Evolutionary conservation across 225 moss, liverwort and hornwort species (phyloP), one percentile per base, ranked within the genome.

Genomic region (Marchantia polymorpha): DNA sequence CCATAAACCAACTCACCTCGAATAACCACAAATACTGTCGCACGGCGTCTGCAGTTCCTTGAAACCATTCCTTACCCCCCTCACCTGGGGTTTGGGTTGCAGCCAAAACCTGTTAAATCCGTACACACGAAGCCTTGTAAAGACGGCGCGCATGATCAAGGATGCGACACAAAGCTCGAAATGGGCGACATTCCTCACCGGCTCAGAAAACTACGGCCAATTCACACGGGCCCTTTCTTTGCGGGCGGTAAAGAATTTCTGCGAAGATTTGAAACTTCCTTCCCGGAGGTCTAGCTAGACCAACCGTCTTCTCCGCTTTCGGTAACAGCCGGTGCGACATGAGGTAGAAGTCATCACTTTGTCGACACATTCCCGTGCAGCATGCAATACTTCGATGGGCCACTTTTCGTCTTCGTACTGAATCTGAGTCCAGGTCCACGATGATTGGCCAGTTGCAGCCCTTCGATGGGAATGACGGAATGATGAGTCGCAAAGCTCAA

Each of bases 1-100:
- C 58, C 58, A 0, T 0, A 76, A 17, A 8, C n/a, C 7, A 30
- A 69, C 84, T 63, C 30, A 89, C 89, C 83, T 90, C 94, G 76
- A 95, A 89, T 75, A 95, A 82, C 94, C 94, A 95, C 19, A 95
- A 76, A 78, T 93, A 93, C 82, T 95, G 94, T 4, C 93, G 85
- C 52, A 95, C 94, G 6, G 93, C 94, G 77, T 95, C 93, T 8
- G 93, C 93, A 2, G 92, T 95, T 12, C 94, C 94, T 59, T 95
- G 91, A 59, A 95, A 93, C 94, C 93, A 95, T 79, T 76, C 86
- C 74, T 88, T 74, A 2, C 94, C 94, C 2, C 75, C 89, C 11
- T 84, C 84, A 4, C 94, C 91, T 16, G 93, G 90, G 16, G 88
- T 81, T 80, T 94, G 94, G 14, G 94, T 89, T 0, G 94, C 94